A percentile compares a stretch with the other conserved stretches of the same genome.
These are phyloP conservation scores for Veloporphyrellus conicus DNA, from an alignment of 1,284 basidiomycete genomes.

Conservation along the genomic window DNA sequence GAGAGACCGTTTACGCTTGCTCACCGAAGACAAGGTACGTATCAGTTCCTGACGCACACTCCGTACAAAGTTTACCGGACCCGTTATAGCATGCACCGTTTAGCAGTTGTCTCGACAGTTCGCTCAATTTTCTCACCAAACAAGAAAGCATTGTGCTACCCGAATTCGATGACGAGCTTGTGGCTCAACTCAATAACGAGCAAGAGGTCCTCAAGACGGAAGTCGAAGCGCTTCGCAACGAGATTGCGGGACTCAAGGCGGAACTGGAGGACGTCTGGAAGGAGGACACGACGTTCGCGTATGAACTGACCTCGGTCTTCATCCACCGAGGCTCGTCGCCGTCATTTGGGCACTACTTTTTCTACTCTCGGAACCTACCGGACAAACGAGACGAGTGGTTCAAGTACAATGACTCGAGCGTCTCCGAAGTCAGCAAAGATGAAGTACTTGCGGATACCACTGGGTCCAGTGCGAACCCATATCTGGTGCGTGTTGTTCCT, in stretches of 20 bases:
- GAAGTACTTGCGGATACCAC: slow-evolving; percentile 79
- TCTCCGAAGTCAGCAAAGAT: slow-evolving; percentile 67
- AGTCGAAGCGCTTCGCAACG: slow-evolving; percentile 56
- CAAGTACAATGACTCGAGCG: slow-evolving; percentile 91
- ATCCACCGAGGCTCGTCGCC: slow-evolving; percentile 88
- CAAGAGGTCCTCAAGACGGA: slow-evolving; percentile 53
- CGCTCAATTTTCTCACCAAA: slow-evolving; percentile 52
- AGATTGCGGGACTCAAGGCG: slow-evolving; percentile 56
- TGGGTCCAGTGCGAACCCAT: slow-evolving; percentile 77
- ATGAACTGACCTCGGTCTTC: slow-evolving; percentile 93
- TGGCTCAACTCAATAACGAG: slow-evolving; percentile 51
- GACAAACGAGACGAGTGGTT: slow-evolving; percentile 79
- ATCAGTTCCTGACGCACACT: slow-evolving; percentile 11
- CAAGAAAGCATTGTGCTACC: slow-evolving; percentile 40
- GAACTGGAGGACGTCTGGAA: slow-evolving; percentile 79
- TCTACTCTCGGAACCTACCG: slow-evolving; percentile 80
- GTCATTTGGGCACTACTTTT: slow-evolving; percentile 85
- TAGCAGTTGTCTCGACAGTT: slow-evolving; percentile 48
- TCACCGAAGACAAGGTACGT: slow-evolving; percentile 68
- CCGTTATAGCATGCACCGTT: slow-evolving; percentile 55
- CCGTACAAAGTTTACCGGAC: neutral
- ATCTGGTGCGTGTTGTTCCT: slow-evolving; percentile 54
- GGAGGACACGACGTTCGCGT: slow-evolving; percentile 64
- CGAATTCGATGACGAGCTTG: slow-evolving; percentile 52
- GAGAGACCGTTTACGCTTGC: slow-evolving; percentile 61